Base-by-base conservation (phyloP, 257 asterid species). In the Voacanga thouarsii region DNA sequence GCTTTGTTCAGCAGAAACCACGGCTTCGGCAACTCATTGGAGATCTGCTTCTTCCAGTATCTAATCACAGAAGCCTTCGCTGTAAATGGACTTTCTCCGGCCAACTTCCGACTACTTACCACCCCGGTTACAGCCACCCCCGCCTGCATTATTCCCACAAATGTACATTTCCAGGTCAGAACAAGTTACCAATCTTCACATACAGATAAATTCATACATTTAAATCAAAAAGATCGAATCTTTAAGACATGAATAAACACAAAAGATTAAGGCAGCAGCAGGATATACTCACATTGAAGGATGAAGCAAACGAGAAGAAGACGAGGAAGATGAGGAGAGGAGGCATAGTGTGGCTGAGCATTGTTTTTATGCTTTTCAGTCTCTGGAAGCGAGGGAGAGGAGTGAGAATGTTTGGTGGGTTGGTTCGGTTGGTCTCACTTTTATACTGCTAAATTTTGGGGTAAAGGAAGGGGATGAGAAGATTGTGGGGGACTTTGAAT, bases 11-110 rank as follows among this genome's bases (percentile, higher is more conserved):
- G 79, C 18, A 83, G 77, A 59, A 83, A 83, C 84, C 84, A 77
- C 11, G 86, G 82, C 7, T 50, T 77, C 1, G 86, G 86, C 5
- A 74, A 77, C 63, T 83, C 76, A 74, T 69, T 77, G 19, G 86
- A 83, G 72, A 83, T 64, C 72, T 80, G 80, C 21, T 41, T 77
- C 39, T 83, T 75, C 87, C 87, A 83, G 77, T 83, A 83, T 68
- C 87, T 83, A 23, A 80, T 80, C 55, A 80, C 56, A 3, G 80
- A 80, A 7, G 84, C 82, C 68, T 80, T 83, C 9, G 87, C 84
- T 0, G 84, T 77, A 28, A 80, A 80, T 16, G 87, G 87, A 57
- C 51, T 74, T 9, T 77, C 80, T 63, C 72, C 83, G 26, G 72
- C 81, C 63, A 73, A 64, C 33, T 44, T 63, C 80, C 79, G 78